A percentile compares a stretch with the other conserved stretches of the same genome.
These are phyloP conservation scores for Pugionium dolabratum DNA, from an alignment of 345 rosid species.

Conservation along the genomic window DNA sequence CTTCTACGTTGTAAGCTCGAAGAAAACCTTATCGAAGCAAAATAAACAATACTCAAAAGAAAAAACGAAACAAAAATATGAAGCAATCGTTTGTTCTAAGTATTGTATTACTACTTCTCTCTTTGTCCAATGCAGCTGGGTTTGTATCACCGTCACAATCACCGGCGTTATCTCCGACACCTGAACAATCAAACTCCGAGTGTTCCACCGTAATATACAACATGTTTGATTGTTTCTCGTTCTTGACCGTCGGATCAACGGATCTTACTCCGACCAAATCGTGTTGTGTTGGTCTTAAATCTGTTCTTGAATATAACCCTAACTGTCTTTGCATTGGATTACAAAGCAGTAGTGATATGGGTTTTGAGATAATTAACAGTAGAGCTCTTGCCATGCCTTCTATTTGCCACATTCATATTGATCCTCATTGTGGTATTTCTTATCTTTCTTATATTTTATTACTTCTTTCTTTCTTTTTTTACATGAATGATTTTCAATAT, in stretches of 20 bases:
- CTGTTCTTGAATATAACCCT: conserved; percentile 25
- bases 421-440: conserved; percentile 34
- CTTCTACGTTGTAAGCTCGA: too few species aligned
- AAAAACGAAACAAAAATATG: too few species aligned
- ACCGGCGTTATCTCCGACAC: background rate
- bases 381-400: conserved; percentile 39
- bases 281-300: conserved; percentile 33
- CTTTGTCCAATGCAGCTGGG: background rate
- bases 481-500: background rate
- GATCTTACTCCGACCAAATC: conserved; percentile 11
- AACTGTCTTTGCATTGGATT: conserved; percentile 45
- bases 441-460: background rate
- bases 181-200: conserved; percentile 8
- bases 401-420: conserved; percentile 35
- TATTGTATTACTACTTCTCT: background rate
- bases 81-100: background rate
- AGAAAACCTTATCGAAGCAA: too few species aligned
- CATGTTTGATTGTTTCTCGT: conserved; percentile 31
- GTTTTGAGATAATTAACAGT: conserved; percentile 39
- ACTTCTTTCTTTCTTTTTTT: too few species aligned
- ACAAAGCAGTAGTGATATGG: conserved; percentile 35
- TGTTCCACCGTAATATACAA: conserved; percentile 16
- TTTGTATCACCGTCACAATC: background rate
- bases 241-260: conserved; percentile 16
- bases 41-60: too few species aligned